phyloP scores from a whole-genome alignment of 108 stramenopile species.

The Pseudonitzschia pungens region DNA sequence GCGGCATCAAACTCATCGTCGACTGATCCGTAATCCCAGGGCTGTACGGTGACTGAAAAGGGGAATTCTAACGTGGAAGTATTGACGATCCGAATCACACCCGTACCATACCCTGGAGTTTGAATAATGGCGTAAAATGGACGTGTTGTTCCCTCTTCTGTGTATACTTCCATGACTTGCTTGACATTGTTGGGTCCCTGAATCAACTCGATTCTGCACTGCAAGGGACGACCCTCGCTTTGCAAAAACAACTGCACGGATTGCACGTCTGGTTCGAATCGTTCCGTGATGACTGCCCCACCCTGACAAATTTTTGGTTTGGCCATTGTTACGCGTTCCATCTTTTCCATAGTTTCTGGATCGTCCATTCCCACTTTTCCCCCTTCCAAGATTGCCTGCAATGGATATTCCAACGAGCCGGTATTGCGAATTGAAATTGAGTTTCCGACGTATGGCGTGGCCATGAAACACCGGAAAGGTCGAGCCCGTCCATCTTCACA shows the following conservation, averaged over 20 bases:
- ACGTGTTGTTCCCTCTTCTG: constrained; percentile 55
- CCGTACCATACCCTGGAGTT: constrained; percentile 57
- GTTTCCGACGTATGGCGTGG: constrained; percentile 60
- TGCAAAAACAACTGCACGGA: constrained; percentile 54
- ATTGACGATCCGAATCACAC: constrained; percentile 61
- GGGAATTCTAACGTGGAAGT: constrained; percentile 83
- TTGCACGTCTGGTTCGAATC: background rate
- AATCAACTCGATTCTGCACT: constrained; percentile 57
- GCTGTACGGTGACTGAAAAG: constrained; percentile 63
- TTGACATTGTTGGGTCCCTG: constrained; percentile 72
- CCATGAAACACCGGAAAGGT: constrained; percentile 63
- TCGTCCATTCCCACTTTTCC: constrained; percentile 36
- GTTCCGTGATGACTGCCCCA: constrained; percentile 15
- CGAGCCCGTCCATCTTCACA: constrained; percentile 68
- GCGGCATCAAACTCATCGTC: constrained; percentile 3
- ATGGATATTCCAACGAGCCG: constrained; percentile 64
- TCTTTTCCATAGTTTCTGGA: constrained; percentile 12
- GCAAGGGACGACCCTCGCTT: constrained; percentile 62
- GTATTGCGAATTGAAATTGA: constrained; percentile 67
- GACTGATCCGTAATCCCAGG: constrained; percentile 49
- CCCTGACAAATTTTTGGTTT: constrained; percentile 18
- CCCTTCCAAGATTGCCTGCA: constrained; percentile 57
- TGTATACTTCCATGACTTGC: constrained; percentile 63
- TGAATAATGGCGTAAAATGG: constrained; percentile 63
- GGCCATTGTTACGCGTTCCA: constrained; percentile 1